Percentiles rank a stretch among this genome's conserved stretches.
phyloP scores from a whole-genome alignment of 495 filamentous ascomycete genomes.

The Penicillium manginii region DNA sequence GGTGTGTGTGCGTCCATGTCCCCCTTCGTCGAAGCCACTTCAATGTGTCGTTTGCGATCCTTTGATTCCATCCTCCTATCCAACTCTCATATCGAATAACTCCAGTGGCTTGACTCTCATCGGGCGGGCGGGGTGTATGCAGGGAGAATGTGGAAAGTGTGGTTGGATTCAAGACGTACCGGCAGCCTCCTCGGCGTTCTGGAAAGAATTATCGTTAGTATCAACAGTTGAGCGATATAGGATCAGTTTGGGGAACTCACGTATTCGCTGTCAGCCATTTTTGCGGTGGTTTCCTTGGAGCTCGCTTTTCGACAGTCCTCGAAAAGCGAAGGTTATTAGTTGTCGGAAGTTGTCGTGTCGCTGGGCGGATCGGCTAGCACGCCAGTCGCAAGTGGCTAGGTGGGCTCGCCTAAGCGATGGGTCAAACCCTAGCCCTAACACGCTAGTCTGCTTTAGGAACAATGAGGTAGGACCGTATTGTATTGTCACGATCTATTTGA shows the following conservation, averaged over 20 bases:
- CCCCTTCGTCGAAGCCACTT: conserved; percentile 27
- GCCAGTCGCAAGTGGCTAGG: conserved; percentile 41
- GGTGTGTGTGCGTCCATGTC: conserved; percentile 28
- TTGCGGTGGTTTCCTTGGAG: conserved; percentile 61
- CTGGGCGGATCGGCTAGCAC: conserved; percentile 40
- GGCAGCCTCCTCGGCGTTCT: conserved; percentile 95
- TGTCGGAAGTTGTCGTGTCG: conserved; percentile 51
- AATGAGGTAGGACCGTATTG: conserved; percentile 9
- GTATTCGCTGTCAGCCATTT: conserved; percentile 92
- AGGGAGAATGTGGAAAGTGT: conserved; percentile 13
- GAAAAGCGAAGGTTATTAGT: conserved; percentile 55
- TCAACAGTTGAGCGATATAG: conserved; percentile 1
- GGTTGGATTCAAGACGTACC: conserved; percentile 57
- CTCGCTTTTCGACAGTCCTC: conserved; percentile 55
- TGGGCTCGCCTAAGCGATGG: conserved; percentile 54
- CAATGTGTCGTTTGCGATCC: conserved; percentile 10
- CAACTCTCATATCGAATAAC: conserved; percentile 11
- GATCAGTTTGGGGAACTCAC: conserved; percentile 57
- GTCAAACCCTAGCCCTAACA: conserved; percentile 50
- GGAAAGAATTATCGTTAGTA: conserved; percentile 44
- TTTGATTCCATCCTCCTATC: conserved; percentile 14
- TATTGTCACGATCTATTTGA: neutral
- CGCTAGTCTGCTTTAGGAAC: conserved; percentile 36
- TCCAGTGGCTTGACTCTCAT: conserved; percentile 6
- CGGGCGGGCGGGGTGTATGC: conserved; percentile 8